Evolutionary conservation across 139 green algal genomes (phyloP), one percentile per base, ranked within the genome.

Genomic region (Microglena sp.): DNA sequence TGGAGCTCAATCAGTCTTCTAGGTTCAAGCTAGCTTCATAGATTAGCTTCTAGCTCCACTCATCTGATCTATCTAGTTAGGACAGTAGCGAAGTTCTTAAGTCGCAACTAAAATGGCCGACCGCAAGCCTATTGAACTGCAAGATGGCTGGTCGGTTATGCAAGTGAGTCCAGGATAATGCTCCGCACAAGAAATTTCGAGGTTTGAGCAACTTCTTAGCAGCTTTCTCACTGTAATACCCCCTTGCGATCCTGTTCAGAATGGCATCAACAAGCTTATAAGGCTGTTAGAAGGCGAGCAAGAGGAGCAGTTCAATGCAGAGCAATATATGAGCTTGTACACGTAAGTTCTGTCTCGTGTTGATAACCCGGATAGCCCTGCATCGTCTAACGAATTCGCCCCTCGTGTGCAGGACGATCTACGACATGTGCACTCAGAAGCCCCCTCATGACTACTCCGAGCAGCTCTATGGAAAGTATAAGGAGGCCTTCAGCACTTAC

Each of bases 341-440:
- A 97, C 91, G 92, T 97, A 50, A 79, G 85, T 71, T n/a, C n/a
- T n/a, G n/a, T 0, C 8, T 34, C 6, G 21, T 5, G 24, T 22
- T 58, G 40, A 15, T 15, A n/a, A 50, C 40, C n/a, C 21, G 54
- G 54, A 33, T n/a, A n/a, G n/a, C n/a, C n/a, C 40, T 46, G 40
- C 8, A 46, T 46, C 40, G 8, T n/a, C 8, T 11, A 46, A 46
- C 40, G 40, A 11, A 8, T 8, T n/a, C 40, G 40, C 8, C 40
- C 40, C 40, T n/a, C 40, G 11, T 46, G 40, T 11, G 60, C 83
- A 95, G 89, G 44, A 95, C 85, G 6, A 95, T 96, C 62, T 97
- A 97, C 84, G 95, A 98, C 76, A 98, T 98, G 94, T 99, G 94
- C 84, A 99, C 94, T 0, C 94, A 99, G 74, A 99, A 99, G 80